Conservation (phyloP, 306 rosid species). For the Sindora glabra region DNA sequence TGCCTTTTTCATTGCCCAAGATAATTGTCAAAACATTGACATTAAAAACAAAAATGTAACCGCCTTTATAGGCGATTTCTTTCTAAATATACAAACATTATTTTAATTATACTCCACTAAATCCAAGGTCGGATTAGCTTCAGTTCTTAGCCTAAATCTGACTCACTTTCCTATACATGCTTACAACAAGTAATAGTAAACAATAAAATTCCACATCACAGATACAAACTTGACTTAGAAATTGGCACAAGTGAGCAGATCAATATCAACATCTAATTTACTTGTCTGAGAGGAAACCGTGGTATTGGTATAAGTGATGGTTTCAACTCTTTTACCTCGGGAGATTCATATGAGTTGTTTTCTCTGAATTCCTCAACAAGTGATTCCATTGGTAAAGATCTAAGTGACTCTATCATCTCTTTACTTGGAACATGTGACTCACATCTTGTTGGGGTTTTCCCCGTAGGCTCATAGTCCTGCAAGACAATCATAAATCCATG, state of each 20-base stretch:
- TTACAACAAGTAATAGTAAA: background rate
- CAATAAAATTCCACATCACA: conserved; percentile 28
- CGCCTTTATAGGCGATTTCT: background rate
- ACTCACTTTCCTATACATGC: background rate
- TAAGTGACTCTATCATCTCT: conserved; percentile 73
- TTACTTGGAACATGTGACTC: conserved; percentile 72
- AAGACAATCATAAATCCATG: background rate
- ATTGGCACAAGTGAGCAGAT: background rate
- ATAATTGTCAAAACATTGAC: background rate
- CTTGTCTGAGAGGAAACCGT: conserved; percentile 74
- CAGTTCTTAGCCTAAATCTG: conserved; percentile 18
- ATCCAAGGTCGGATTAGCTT: conserved; percentile 77
- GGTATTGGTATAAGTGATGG: conserved; percentile 91
- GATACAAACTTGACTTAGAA: conserved; percentile 25
- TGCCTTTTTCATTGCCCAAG: too few species aligned
- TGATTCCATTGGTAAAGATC: conserved; percentile 76
- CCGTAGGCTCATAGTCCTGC: conserved; percentile 90
- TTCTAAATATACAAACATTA: conserved; percentile 35
- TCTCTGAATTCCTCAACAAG: conserved; percentile 87
- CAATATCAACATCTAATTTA: conserved; percentile 31
- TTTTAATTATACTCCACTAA: conserved; percentile 14
- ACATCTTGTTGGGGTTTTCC: conserved; percentile 53
- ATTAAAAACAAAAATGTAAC: background rate
- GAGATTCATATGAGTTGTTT: conserved; percentile 52
- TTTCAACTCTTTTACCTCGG: conserved; percentile 62